Conservation (phyloP, 768 basidiomycete genomes). For the Mycena sanguinolenta region DNA sequence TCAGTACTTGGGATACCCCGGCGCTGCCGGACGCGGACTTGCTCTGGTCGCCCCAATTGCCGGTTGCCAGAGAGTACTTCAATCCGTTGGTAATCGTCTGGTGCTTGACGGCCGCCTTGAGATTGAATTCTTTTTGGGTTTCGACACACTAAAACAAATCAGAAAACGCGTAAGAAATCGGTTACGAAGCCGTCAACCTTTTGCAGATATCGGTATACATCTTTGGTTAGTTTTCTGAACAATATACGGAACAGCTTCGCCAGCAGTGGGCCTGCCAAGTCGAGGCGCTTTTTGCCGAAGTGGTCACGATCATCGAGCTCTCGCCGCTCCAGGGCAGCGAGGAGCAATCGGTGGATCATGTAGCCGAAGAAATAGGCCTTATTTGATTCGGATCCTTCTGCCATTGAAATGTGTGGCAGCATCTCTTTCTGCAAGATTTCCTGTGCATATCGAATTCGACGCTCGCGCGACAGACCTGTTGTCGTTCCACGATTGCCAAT, state of each 20-base stretch:
- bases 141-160: slow-evolving; percentile 86
- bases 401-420: slow-evolving; percentile 96
- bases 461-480: slow-evolving; percentile 90
- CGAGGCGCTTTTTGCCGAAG: slow-evolving; percentile 97
- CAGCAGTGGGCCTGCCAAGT: slow-evolving; percentile 94
- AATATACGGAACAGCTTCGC: slow-evolving; percentile 99
- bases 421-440: slow-evolving; percentile 99
- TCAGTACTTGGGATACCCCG: slow-evolving; percentile 98
- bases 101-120: slow-evolving; percentile 92
- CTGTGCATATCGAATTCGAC: slow-evolving; percentile 95
- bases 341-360: slow-evolving; percentile 96
- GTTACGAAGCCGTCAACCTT: slow-evolving; percentile 70
- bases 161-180: not conserved
- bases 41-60: slow-evolving; percentile 99
- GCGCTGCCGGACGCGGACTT: slow-evolving; percentile 98
- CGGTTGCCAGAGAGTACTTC: slow-evolving; percentile 97
- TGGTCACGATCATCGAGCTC: slow-evolving; percentile 99
- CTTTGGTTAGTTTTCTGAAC: slow-evolving; percentile 95
- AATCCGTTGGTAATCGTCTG: slow-evolving; percentile 98
- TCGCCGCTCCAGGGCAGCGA: slow-evolving; percentile 93
- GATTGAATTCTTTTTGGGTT: slow-evolving; percentile 94
- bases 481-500: slow-evolving; percentile 98
- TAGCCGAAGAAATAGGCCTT: slow-evolving; percentile 99
- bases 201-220: slow-evolving; percentile 96
- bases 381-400: slow-evolving; percentile 95